Evolutionary conservation across 1,284 basidiomycete genomes (phyloP), one percentile per base, ranked within the genome.

Genomic region (Tilletia walkeri): DNA sequence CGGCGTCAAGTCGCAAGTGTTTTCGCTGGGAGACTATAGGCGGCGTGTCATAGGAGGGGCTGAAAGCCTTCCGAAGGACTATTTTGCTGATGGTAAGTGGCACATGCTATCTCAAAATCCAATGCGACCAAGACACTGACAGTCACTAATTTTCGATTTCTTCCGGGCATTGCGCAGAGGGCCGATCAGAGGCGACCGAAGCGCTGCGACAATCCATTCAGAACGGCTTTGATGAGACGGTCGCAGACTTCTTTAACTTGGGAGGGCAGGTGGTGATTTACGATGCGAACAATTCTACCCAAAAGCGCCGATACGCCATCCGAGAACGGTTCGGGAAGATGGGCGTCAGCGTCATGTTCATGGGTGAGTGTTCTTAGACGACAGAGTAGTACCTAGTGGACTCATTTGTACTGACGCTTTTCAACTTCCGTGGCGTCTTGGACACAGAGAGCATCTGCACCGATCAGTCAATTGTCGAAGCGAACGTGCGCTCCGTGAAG

Each of bases 211-310:
- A 88, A 73, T 88, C 86, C 73, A 90, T 97, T 72, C 89, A 90
- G 67, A 87, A 88, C 2, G 92, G 91, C 18, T 92, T 96, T 76
- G 94, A 98, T 84, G 88, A 91, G 80, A 87, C 90, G 68, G 94
- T 99, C 59, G 90, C 90, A 88, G 90, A 94, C 72, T 96, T 92
- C 85, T 99, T 96, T 85, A 88, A 89, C 74, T 69, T 74, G n/a
- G 85, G 86, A 3, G 95, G 95, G 0, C 95, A 99, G 84, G 95
- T 99, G 18, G 93, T 95, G 45, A 95, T 99, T 73, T 99, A 98
- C 85, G 96, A 99, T 83, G 96, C 96, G n/a, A 99, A 99, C 75
- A 98, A 99, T 80, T 93, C 94, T 1, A 90, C 89, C 10, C 86
- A 87, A 63, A 87, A 86, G 56, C 87, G 88, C 48, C 87, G 96